Base-by-base conservation (phyloP, 2,329 filamentous ascomycete genomes). In the Chlorencoelia australis region DNA sequence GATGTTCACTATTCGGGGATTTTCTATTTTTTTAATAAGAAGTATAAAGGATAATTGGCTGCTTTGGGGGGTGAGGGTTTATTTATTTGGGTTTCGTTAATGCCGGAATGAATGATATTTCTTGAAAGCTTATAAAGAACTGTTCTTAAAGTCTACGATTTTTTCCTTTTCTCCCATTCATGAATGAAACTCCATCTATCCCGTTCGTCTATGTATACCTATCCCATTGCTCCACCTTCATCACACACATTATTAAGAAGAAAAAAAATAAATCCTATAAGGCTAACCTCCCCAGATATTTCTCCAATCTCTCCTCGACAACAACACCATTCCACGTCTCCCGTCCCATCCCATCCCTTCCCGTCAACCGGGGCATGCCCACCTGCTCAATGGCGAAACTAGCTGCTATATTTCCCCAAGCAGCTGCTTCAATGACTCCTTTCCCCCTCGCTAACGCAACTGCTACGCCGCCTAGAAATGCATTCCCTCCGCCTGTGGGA, bases 361-460 rank as follows among this genome's bases (percentile, higher is more conserved):
- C 44, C 2, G 56, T 62, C 9, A 87, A 53, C 1, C 57, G 57
- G 0, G 89, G 89, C 57, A 93, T 74, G 1, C 91, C 89, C 35
- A 94, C 78, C 59, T 98, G 91, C 61, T 98, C 88, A 51, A 98
- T 94, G 11, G 85, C 85, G 59, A 94, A 91, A 52, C 87, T 88
- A 6, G 91, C 89, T 2, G 86, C 81, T 5, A 96, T 71, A 30
- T 75, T 81, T 4, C 79, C 91, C 75, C 81, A 89, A 0, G 74
- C 67, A 4, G 82, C 78, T 4, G 86, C 87, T 50, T 85, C 77
- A 42, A 79, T 74, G 26, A 83, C 65, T 17, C 58, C 54, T 47
- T 71, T 65, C 1, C 73, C 76, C 35, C 80, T 63, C 20, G 67
- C 77, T 47, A 81, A 59, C 1, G 67, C 75, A 9, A 78, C 65